Evolutionary conservation across 345 rosid genomes (phyloP), one percentile per base, ranked within the genome.

Genomic region (Euphorbia tirucalli): DNA sequence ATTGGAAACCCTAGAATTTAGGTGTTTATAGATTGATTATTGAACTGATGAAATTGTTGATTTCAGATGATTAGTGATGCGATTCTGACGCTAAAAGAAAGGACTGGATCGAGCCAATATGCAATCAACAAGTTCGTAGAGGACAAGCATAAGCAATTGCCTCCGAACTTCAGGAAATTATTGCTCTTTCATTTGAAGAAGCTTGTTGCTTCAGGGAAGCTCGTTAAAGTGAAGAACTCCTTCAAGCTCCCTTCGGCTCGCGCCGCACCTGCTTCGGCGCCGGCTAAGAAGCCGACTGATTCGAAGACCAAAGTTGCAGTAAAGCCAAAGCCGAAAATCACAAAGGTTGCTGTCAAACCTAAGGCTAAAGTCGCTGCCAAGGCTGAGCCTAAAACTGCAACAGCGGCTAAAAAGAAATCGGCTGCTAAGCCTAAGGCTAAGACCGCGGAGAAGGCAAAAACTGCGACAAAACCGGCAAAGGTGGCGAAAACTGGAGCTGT

Each of bases 91-190:
- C 14, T 77, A 41, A 71, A 77, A 41, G 80, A 77, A 44, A 71
- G 76, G 50, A 71, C 69, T 4, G 80, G 80, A 60, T 77, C 80
- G n/a, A 77, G 80, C 69, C 80, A 77, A 55, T 50, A 71, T 27
- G 80, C 80, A 19, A 67, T 77, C 35, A 16, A 72, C 11, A 77
- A 77, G 69, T 77, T 71, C 58, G 46, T 71, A 39, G 80, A 77
- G 37, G 75, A 70, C 18, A 76, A 71, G 52, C 75, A 76, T 55
- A 70, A 65, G 62, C 49, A 58, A 11, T 28, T 76, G 61, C 79
- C 79, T 55, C 3, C 79, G 0, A 76, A 71, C 46, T 76, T 76
- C 63, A 65, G 62, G 41, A 76, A 76, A 66, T 66, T 76, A 4
- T 39, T 76, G 16, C 16, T 49, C 10, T 21, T 65, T 49, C 68